Evolutionary conservation across 2,329 filamentous ascomycete species (phyloP), one percentile per base, ranked within the genome.

Genomic region (Alternaria panax): DNA sequence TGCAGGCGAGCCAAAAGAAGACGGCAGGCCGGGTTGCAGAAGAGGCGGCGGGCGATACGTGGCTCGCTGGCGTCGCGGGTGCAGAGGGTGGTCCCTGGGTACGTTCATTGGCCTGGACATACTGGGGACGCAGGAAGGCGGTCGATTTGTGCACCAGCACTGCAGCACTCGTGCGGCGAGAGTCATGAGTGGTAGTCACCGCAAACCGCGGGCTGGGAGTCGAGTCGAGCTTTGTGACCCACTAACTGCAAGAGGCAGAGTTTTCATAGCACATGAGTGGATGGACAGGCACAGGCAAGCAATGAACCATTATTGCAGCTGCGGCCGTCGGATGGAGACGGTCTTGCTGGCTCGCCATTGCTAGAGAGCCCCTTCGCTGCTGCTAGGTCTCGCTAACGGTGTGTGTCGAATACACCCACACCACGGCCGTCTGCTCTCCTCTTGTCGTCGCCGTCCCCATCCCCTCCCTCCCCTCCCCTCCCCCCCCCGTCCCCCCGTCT

Each of bases 61-160:
- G 70, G 72, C 73, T 69, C 67, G 62, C 69, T 58, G 61, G 48
- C 54, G 67, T 63, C 57, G 69, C 60, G 38, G 60, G 64, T 57
- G 57, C 62, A 63, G 65, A 63, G 41, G 62, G 68, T 51, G 60
- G 63, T 69, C 65, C 66, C 66, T 72, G 65, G 58, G 53, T 43
- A 51, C 62, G 65, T 69, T 70, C 63, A 70, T 72, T 67, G 66
- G 68, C 57, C 32, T 61, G 58, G 62, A 51, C 55, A 59, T 40
- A 54, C 25, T 54, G 48, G 38, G 61, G 63, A 62, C 65, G 63
- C 65, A 43, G 20, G 28, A 30, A 27, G 32, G 42, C 22, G 54
- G 42, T 56, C 50, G 46, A 65, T 57, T 68, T 67, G 70, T 73
- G 72, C 71, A 69, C 71, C 65, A 63, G 52, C 54, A 43, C 52